These are phyloP conservation scores for Colletotrichum camelliae DNA, from an alignment of 2,329 filamentous ascomycete species.

Conservation along the genomic window DNA sequence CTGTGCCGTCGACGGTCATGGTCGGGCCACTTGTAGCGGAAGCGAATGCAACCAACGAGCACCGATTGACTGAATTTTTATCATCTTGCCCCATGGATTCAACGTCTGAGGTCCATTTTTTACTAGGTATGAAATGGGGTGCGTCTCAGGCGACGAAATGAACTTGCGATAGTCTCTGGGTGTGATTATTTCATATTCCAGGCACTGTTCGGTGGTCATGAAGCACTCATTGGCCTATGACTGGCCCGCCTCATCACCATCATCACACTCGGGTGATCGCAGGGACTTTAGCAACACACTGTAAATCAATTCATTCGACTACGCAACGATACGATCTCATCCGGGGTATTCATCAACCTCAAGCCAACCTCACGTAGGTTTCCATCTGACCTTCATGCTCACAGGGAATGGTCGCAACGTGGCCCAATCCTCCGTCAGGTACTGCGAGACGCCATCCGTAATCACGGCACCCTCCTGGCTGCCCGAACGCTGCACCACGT, in stretches of 20 bases:
- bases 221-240: not conserved
- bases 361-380: slow-evolving; percentile 30
- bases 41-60: not conserved
- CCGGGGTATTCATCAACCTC: not conserved
- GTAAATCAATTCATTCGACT: not conserved
- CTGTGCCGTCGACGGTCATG: not conserved
- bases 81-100: not conserved
- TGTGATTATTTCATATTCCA: not conserved
- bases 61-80: not conserved
- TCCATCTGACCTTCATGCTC: slow-evolving; percentile 60
- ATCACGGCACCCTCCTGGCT: slow-evolving; percentile 12
- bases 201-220: not conserved
- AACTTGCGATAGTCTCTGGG: not conserved
- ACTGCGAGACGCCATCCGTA: slow-evolving; percentile 61
- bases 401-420: slow-evolving; percentile 50
- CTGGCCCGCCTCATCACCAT: not conserved
- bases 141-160: not conserved
- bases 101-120: not conserved
- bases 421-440: slow-evolving; percentile 71
- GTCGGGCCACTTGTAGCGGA: not conserved
- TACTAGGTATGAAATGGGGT: not conserved
- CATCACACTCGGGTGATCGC: not conserved
- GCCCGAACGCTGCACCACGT: not conserved
- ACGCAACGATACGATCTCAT: not conserved
- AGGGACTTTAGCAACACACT: not conserved